phyloP scores from a whole-genome alignment of 495 filamentous ascomycete genomes.

The Podospora australis region DNA sequence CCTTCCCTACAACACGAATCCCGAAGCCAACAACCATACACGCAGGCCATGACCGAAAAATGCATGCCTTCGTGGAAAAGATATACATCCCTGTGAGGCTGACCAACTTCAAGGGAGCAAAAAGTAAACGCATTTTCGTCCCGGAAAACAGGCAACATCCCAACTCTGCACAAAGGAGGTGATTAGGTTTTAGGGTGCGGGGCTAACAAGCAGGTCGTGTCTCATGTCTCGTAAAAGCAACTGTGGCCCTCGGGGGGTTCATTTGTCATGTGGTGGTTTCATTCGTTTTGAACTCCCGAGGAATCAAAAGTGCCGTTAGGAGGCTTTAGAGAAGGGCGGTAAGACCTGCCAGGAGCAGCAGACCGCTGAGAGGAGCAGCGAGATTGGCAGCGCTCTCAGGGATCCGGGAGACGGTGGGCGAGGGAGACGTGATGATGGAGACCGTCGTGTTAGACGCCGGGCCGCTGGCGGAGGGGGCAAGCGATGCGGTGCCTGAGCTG shows the following conservation, averaged over 20 bases:
- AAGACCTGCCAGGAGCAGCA: constrained; percentile 21
- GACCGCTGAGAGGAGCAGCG: constrained; percentile 19
- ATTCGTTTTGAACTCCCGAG: constrained; percentile 11
- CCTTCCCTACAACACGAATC: no score
- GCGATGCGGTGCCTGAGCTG: not conserved
- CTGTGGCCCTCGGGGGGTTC: constrained; percentile 6
- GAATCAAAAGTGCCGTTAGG: constrained; percentile 18
- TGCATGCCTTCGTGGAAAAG: not conserved
- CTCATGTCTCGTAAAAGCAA: constrained; percentile 31
- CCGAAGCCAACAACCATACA: no score
- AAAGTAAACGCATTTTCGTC: constrained; percentile 6
- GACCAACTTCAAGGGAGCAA: constrained; percentile 7
- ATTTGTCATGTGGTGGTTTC: constrained; percentile 5
- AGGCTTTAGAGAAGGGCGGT: constrained; percentile 31
- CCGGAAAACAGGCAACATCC: constrained; percentile 19
- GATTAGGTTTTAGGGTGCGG: constrained; percentile 14
- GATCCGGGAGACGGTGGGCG: constrained; percentile 12
- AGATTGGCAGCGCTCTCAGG: constrained; percentile 12
- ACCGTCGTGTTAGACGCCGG: constrained; percentile 17
- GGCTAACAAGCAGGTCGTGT: constrained; percentile 26
- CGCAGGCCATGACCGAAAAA: constrained; percentile 14
- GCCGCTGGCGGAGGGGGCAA: constrained; percentile 2
- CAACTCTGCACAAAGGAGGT: constrained; percentile 25
- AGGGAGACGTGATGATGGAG: constrained; percentile 5
- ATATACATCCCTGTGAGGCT: not conserved